phyloP scores from a whole-genome alignment of 768 basidiomycete species.

The Rhodotorula paludigena region DNA sequence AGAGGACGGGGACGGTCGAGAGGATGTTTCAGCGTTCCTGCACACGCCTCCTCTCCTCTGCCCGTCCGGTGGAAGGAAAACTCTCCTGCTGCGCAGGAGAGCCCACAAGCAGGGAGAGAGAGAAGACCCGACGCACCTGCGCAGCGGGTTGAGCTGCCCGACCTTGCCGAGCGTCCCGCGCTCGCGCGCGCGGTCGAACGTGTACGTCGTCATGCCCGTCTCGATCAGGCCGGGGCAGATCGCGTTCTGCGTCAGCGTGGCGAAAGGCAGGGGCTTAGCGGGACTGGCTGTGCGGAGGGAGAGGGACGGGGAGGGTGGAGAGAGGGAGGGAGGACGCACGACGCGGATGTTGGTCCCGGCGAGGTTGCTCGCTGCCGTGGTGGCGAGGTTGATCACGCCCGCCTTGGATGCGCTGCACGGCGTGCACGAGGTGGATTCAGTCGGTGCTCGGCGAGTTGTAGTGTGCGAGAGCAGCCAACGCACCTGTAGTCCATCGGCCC shows the following conservation, averaged over 20 bases:
- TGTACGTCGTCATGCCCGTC: slow-evolving; percentile 78
- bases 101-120: background rate
- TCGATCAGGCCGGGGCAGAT: slow-evolving; percentile 90
- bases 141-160: slow-evolving; percentile 76
- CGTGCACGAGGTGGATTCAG: background rate
- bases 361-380: slow-evolving; percentile 73
- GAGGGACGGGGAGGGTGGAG: background rate
- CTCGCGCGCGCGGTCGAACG: slow-evolving; percentile 71
- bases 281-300: too few species aligned
- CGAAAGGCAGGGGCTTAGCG: background rate
- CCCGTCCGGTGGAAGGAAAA: background rate
- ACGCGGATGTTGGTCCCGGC: slow-evolving; percentile 77
- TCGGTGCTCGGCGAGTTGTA: too few species aligned
- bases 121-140: slow-evolving; percentile 56
- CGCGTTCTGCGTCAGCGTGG: slow-evolving; percentile 45
- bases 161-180: slow-evolving; percentile 70
- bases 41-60: background rate
- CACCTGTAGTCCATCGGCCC: slow-evolving; percentile 69
- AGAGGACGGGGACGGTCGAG: background rate
- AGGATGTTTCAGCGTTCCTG: too few species aligned
- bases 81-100: too few species aligned
- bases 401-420: background rate
- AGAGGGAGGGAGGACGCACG: slow-evolving; percentile 50
- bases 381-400: slow-evolving; percentile 82
- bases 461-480: slow-evolving; percentile 47